Base-by-base conservation (phyloP, 495 filamentous ascomycete species). In the Hypoxylon trugodes region DNA sequence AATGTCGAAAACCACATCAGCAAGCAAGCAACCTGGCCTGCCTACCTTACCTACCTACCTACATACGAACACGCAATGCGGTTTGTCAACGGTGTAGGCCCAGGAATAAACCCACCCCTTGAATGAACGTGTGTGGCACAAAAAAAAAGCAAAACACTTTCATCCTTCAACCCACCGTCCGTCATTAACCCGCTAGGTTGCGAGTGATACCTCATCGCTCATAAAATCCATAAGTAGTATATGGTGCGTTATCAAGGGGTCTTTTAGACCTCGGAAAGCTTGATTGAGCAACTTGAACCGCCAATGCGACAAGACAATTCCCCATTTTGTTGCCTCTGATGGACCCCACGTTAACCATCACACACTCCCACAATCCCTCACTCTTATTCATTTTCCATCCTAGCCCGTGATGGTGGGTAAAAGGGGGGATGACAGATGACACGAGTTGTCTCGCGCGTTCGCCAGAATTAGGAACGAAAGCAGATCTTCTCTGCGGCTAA, bases 251-350 rank as follows among this genome's bases (percentile, higher is more conserved):
- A 58, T 61, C 64, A 57, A 22, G 25, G 46, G 26, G 35, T 32
- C 24, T 41, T 48, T 9, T 22, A 54, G n/a, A n/a, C n/a, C n/a
- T 47, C 64, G 57, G 63, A 32, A 66, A 30, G 63, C 63, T 61
- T 59, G 57, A 67, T 61, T 53, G 21, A 67, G 64, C 64, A 61
- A 67, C 52, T 67, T 67, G 64, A 61, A 46, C 64, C 64, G 64
- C 46, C 30, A 57, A 61, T 55, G 50, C 59, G 59, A 57, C 42
- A 42, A 57, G 32, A 30, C 36, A 19, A 21, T 42, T 64, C 35
- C 47, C 37, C 26, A 28, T 60, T 66, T 48, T 25, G 36, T 45
- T 52, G 30, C 43, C 15, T 40, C 46, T 41, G 21, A 46, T 62
- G 40, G 26, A 58, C 51, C 57, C 64, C 58, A 59, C 63, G 56